Conservation (phyloP, 1,139 yeast genomes). For the Yamadazyma oceani region DNA sequence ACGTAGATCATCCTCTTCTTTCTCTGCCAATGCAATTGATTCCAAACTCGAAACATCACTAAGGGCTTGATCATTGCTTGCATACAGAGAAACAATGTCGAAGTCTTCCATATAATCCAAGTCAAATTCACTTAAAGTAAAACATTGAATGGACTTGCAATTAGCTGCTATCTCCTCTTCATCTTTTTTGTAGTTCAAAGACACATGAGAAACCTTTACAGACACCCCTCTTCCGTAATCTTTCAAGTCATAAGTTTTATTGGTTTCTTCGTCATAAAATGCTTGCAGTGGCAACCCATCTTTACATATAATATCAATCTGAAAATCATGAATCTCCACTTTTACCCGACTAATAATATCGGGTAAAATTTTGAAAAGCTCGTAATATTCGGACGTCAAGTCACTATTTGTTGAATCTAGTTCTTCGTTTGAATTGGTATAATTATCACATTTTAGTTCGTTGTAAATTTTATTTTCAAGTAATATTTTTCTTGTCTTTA, state of each 20-base stretch:
- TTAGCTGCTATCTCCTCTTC: slow-evolving; percentile 22
- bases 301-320: slow-evolving; percentile 41
- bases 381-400: slow-evolving; percentile 18
- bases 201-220: slow-evolving; percentile 23
- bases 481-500: slow-evolving; percentile 29
- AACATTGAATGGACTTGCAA: slow-evolving; percentile 28
- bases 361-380: slow-evolving; percentile 36
- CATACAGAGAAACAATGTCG: slow-evolving; percentile 28
- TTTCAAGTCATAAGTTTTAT: slow-evolving; percentile 33
- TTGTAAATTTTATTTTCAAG: slow-evolving; percentile 28
- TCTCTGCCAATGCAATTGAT: slow-evolving; percentile 23
- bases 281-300: slow-evolving; percentile 41
- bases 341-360: slow-evolving; percentile 26
- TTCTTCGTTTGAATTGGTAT: slow-evolving; percentile 1
- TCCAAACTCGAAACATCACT: slow-evolving; percentile 40
- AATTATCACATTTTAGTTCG: slow-evolving; percentile 10
- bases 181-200: slow-evolving; percentile 23
- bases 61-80: slow-evolving; percentile 26
- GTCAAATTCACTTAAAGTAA: slow-evolving; percentile 40
- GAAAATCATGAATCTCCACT: slow-evolving; percentile 26
- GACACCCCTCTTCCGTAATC: slow-evolving; percentile 44
- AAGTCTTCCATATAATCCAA: slow-evolving; percentile 39
- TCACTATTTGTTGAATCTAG: no score
- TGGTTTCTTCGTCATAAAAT: slow-evolving; percentile 24
- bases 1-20: slow-evolving; percentile 21